phyloP scores from a whole-genome alignment of 345 rosid species.

The Sisymbrium altissimum region DNA sequence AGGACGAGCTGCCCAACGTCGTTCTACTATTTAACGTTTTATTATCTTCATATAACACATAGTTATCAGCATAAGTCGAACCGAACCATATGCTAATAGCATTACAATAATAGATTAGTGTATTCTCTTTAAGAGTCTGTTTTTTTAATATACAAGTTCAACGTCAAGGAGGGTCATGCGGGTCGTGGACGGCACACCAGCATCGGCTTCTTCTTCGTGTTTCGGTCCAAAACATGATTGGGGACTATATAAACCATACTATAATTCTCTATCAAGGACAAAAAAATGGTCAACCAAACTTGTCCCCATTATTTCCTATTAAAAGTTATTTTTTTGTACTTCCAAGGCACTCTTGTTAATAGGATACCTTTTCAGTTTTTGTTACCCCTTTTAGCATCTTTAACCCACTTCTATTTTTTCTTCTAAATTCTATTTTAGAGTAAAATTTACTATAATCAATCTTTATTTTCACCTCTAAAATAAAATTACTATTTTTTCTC shows the following conservation, averaged over 20 bases:
- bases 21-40: neutral
- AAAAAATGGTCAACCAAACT: neutral
- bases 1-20: neutral
- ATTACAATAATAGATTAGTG: neutral
- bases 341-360: conserved; percentile 2
- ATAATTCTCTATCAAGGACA: neutral
- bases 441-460: no score
- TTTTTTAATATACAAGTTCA: neutral
- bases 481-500: no score
- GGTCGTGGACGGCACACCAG: conserved; percentile 42
- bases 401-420: no score
- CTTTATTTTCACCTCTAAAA: no score
- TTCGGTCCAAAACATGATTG: conserved; percentile 32
- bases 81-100: no score
- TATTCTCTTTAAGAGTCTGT: neutral
- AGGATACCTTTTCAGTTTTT: no score
- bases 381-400: no score
- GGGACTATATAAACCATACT: neutral
- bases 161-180: conserved; percentile 35
- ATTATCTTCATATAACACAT: neutral
- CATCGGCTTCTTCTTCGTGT: conserved; percentile 31
- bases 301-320: neutral
- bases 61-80: no score
- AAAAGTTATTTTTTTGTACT: neutral
- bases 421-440: no score